phyloP scores from a whole-genome alignment of 73 alveolate genomes.

The Paramecium pentaurelia region DNA sequence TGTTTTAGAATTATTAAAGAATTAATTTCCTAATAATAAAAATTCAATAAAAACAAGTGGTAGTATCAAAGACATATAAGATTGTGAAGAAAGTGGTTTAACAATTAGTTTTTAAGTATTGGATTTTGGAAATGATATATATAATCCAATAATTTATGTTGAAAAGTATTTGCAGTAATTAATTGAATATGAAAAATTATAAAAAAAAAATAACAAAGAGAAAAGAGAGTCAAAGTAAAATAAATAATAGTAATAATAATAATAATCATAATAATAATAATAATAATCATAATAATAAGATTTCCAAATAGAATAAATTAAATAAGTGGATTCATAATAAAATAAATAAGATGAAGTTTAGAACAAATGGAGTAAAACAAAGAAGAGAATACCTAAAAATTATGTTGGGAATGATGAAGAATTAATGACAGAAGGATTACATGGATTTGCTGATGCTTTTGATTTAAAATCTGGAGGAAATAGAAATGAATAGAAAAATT shows the following conservation, averaged over 20 bases:
- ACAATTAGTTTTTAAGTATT: neutral
- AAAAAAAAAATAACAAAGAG: neutral
- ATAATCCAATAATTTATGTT: neutral
- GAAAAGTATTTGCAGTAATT: neutral
- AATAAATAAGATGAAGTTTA: neutral
- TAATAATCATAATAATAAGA: neutral
- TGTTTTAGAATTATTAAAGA: slow-evolving; percentile 10
- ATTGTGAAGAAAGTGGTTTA: neutral
- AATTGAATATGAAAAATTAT: neutral
- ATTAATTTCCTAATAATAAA: neutral
- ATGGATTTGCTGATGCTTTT: neutral
- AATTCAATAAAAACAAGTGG: neutral
- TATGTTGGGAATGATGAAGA: neutral
- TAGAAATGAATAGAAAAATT: neutral
- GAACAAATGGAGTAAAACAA: neutral
- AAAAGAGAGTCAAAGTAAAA: neutral
- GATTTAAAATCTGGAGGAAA: neutral
- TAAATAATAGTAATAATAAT: neutral
- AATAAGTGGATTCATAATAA: neutral
- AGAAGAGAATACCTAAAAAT: neutral
- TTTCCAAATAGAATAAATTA: neutral
- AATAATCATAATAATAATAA: neutral
- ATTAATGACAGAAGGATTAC: neutral
- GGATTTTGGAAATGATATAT: neutral
- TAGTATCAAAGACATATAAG: neutral